Evolutionary conservation across 805 yeast genomes (phyloP), one percentile per base, ranked within the genome.

Genomic region (Kodamaea laetipori): DNA sequence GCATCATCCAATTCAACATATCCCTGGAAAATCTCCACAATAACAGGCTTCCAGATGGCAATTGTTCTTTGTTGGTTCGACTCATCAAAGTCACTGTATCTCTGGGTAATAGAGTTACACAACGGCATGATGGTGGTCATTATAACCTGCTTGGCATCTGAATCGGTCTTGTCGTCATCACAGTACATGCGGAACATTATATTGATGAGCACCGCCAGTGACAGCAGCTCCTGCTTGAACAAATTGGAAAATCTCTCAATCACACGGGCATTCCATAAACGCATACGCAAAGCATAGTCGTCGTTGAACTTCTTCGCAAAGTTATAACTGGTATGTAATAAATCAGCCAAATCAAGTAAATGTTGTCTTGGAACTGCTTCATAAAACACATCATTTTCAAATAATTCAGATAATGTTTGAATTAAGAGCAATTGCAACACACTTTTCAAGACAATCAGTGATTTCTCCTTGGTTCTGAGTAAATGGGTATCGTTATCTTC

Each of bases 201-300:
- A 54, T 84, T 82, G 50, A 92, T 81, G 60, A 82, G 86, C 1
- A 90, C 96, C 1, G 95, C 92, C 1, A 96, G 84, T 0, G 97
- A 81, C 26, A 89, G 80, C 0, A 95, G 82, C 63, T 95, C 99
- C 64, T 95, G 99, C 55, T 87, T 86, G 54, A 90, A 69, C 54
- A 94, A 68, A 55, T 94, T 95, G 15, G 99, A 99, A 43, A 92
- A 75, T 58, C 90, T 84, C 56, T 89, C 95, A 66, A 90, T 92
- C 31, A 90, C 83, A 1, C 97, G 96, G 3, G 94, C 87, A 56
- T 89, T 86, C 83, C 95, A 90, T 32, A 94, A 70, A 54, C 94
- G 73, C n/a, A 87, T 84, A 51, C 99, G 74, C 54, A 94, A 71
- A 42, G 89, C 90, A 61, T 86, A 84, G 63, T 94, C 90, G 45